Base-by-base conservation (phyloP, 2,329 filamentous ascomycete species). In the Ophiostoma sp. region DNA sequence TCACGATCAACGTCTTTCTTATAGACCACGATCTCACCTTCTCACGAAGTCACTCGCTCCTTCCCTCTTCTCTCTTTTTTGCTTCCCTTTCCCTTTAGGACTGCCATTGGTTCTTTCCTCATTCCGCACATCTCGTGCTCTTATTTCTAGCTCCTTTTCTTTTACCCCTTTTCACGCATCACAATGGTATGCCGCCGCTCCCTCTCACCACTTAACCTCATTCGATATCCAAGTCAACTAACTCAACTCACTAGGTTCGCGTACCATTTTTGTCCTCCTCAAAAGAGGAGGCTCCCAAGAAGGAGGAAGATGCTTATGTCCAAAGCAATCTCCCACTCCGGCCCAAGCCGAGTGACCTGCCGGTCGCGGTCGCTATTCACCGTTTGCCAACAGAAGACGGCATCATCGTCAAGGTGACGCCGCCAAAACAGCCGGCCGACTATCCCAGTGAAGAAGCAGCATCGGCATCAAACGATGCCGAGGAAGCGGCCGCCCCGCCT, bases 331-430 rank as follows among this genome's bases (percentile, higher is more conserved):
- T 70, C 63, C 17, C 70, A 1, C 17, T 72, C 11, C 69, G 42
- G 11, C 50, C 36, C 25, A 59, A 69, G 57, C 9, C 25, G n/a
- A 9, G n/a, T 4, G 28, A 22, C 1, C 2, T 7, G 25, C 39
- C 61, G 1, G 64, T 63, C 6, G 57, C 52, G 0, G 45, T 75
- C 0, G 52, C 64, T 8, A 50, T 75, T 6, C 82, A 87, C 69
- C 81, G 84, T 0, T 73, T 86, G 3, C 76, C 80, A 0, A 77
- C 78, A 2, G 76, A 78, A 2, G 80, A 85, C 11, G 84, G 83
- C 1, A 77, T 88, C 1, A 70, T 88, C 3, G 78, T 87, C 75
- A 85, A 83, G 64, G 79, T 89, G 12, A 78, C 82, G 4, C 85
- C 86, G 0, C 87, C 86, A 0, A 78, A 57, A 2, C 71, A 78